phyloP scores from a whole-genome alignment of 495 filamentous ascomycete species.

The Lepidopterella palustris region DNA sequence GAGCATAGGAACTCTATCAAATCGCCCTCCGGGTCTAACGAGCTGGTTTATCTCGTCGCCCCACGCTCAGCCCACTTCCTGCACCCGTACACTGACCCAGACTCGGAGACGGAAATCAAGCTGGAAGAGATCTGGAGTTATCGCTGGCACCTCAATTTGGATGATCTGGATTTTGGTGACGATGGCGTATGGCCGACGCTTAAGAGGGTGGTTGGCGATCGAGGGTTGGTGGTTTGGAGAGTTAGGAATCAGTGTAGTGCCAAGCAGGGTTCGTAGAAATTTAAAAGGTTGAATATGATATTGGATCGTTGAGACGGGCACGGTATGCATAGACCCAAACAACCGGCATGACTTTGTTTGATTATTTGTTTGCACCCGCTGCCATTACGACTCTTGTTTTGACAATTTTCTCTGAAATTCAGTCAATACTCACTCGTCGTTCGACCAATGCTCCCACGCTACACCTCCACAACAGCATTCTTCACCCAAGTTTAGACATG shows the following conservation, averaged over 20 bases:
- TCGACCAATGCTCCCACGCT: too few relatives aligned
- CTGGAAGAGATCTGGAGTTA: conserved; percentile 68
- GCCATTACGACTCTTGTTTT: too few relatives aligned
- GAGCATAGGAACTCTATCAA: conserved; percentile 25
- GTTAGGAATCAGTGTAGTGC: conserved; percentile 39
- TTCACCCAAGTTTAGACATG: too few relatives aligned
- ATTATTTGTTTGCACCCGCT: too few relatives aligned
- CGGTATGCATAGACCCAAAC: too few relatives aligned
- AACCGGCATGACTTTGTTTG: too few relatives aligned
- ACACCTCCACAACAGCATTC: too few relatives aligned
- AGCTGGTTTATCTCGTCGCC: conserved; percentile 34
- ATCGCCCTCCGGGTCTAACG: not conserved
- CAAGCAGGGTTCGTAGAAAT: too few relatives aligned
- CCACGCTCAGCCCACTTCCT: conserved; percentile 62
- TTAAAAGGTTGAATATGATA: too few relatives aligned
- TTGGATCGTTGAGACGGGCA: too few relatives aligned
- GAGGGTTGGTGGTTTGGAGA: conserved; percentile 76
- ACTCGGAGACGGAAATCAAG: conserved; percentile 39
- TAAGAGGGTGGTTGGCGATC: conserved; percentile 64
- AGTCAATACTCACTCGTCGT: too few relatives aligned
- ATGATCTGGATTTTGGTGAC: conserved; percentile 83
- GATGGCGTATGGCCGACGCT: conserved; percentile 78
- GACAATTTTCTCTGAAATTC: too few relatives aligned
- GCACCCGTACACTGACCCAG: conserved; percentile 45
- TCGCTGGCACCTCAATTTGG: conserved; percentile 72